Evolutionary conservation across 441 rosid species (phyloP), one percentile per base, ranked within the genome.

Genomic region (Corymbia calophylla): DNA sequence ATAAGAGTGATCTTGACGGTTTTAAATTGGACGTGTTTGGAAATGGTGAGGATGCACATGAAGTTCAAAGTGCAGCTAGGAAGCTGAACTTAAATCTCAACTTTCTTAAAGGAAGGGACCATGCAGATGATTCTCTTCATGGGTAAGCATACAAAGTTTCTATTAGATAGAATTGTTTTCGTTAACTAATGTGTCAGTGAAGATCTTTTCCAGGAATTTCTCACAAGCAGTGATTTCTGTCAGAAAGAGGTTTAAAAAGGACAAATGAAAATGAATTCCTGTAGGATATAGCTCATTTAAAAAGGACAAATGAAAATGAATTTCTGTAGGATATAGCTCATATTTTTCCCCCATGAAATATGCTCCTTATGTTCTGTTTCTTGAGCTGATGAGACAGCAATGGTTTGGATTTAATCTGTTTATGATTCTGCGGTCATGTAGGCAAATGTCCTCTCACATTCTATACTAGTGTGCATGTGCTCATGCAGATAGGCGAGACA

Each of bases 21-120:
- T 95, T 98, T 93, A 95, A 95, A 84, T 91, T 98, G 95, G 99
- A 98, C 89, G 97, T 98, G 47, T 97, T 94, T 90, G 99, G 99
- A 85, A 97, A 96, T 90, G 99, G 99, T 87, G 99, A 98, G 94
- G 99, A 98, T 93, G 95, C 99, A 39, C 89, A 90, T 25, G 99
- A 97, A 86, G 99, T 98, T 89, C 96, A 95, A 92, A 94, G 87
- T 90, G 93, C 98, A 44, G 99, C 99, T 70, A 93, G 92, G 89
- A 94, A 93, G 88, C 94, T 93, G 90, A 93, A 95, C 91, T 92
- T 98, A 93, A 98, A 94, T 92, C 95, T 98, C 92, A 96, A 94
- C 91, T 98, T 98, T 91, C 94, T 95, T 90, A 97, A 92, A 93
- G 99, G 99, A 90, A 95, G 97, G 89, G 99, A 98, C 92, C 99